phyloP scores from a whole-genome alignment of 306 rosid species.

The Cucurbita argyrosperma region DNA sequence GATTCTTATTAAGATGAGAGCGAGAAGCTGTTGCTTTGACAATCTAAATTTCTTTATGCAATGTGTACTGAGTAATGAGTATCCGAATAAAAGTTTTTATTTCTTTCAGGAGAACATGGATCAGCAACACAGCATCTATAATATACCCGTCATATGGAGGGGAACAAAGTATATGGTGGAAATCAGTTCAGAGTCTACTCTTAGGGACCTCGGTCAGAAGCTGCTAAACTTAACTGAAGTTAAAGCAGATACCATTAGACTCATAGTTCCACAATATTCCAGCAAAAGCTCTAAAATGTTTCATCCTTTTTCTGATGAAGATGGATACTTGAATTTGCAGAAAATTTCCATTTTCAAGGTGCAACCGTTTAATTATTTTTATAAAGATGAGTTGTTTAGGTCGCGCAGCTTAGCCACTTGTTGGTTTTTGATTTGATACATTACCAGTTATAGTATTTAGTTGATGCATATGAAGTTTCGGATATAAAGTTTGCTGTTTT shows the following conservation, averaged over 20 bases:
- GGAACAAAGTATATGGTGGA: conserved; percentile 49
- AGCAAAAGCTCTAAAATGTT: conserved; percentile 47
- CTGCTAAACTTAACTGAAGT: conserved; percentile 45
- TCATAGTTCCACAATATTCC: conserved; percentile 50
- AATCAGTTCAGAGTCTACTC: conserved; percentile 31
- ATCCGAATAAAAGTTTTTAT: not conserved
- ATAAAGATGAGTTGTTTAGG: not conserved
- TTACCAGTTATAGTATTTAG: not conserved
- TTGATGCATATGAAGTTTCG: not conserved
- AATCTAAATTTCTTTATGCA: not conserved
- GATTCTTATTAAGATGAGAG: not conserved
- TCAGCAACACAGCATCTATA: conserved; percentile 15
- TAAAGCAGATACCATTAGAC: conserved; percentile 66
- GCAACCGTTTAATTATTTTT: not conserved
- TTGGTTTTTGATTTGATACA: not conserved
- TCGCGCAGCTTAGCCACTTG: not conserved
- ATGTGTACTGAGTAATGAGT: not conserved
- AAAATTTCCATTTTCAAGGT: conserved; percentile 64
- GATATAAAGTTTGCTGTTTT: not conserved
- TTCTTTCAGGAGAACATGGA: conserved; percentile 49
- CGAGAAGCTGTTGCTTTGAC: not conserved
- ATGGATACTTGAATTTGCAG: conserved; percentile 39
- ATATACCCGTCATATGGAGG: conserved; percentile 57
- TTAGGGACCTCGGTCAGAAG: conserved; percentile 68
- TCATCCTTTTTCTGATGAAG: conserved; percentile 65